Evolutionary conservation across 257 asterid genomes (phyloP), one percentile per base, ranked within the genome.

Genomic region (Solanum corneliomulleri): DNA sequence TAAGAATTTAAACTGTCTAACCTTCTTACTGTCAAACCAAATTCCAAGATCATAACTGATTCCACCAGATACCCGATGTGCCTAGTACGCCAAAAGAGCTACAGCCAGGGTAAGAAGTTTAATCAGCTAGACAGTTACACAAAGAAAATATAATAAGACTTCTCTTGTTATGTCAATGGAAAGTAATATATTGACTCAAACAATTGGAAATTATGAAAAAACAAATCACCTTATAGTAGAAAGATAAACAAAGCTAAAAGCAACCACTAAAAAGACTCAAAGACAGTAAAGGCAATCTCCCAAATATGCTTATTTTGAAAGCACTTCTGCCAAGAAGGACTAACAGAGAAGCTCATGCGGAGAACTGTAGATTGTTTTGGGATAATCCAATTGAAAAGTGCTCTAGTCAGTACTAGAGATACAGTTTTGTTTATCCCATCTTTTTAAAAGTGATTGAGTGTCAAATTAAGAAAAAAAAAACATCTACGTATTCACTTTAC

Each of bases 31-130:
- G 95, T 86, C 91, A 96, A 92, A 87, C 99, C 99, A 92, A 97
- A 97, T 94, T 97, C 99, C 95, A 96, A 89, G 91, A 96, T 90
- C 95, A 93, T 91, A 86, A 94, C 89, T 2, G 99, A 88, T 95
- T 96, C 99, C 90, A 97, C 91, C 94, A 97, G 90, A 93, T 96
- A 97, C 84, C 99, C 99, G 83, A 93, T 90, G 91, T 95, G 89
- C 93, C 93, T 91, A 83, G 99, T 96, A 52, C 96, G 95, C 99
- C 99, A 97, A 90, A 95, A 97, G 90, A 97, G 96, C 99, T 97
- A 83, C 66, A 70, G 84, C 89, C 90, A 60, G 76, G 14, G 71
- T 13, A 49, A 69, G 88, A 84, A 86, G 72, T 64, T 72, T 76
- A 82, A 66, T 85, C 76, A 86, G 62, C 84, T 87, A 42, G 18